Percentiles rank a stretch among this genome's conserved stretches.
Conservation (phyloP, 2,329 filamentous ascomycete genomes). For the Colletotrichum sp. region DNA sequence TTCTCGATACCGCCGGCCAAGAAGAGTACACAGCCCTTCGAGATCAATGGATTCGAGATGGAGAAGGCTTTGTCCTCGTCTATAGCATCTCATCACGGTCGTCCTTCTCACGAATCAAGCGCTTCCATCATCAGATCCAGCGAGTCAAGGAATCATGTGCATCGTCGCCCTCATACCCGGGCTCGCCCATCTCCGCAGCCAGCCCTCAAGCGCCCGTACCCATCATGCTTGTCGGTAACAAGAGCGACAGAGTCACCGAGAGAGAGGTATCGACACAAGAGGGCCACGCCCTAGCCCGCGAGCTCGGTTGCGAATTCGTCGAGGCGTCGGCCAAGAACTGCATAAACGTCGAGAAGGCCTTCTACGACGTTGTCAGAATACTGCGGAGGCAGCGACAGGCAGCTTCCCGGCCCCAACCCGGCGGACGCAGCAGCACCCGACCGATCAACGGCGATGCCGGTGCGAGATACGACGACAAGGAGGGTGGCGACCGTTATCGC, state of each 20-base stretch:
- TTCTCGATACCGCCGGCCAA: conserved; percentile 95
- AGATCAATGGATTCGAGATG: conserved; percentile 98
- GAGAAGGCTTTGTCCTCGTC: conserved; percentile 95
- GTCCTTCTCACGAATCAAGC: conserved; percentile 92
- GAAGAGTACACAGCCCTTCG: conserved; percentile 97
- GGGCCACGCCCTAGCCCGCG: conserved; percentile 87
- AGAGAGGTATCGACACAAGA: conserved; percentile 97
- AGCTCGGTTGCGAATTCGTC: conserved; percentile 94
- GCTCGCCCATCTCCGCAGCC: conserved; percentile 70
- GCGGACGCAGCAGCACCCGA: conserved; percentile 18
- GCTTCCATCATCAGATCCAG: conserved; percentile 96
- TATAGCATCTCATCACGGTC: conserved; percentile 98
- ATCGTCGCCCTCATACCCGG: conserved; percentile 77
- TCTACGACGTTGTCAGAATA: conserved; percentile 95
- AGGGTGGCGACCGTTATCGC: conserved; percentile 20
- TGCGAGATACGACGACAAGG: conserved; percentile 18
- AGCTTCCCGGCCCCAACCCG: conserved; percentile 40
- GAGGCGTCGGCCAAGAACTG: conserved; percentile 98
- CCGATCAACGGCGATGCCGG: conserved; percentile 17
- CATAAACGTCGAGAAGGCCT: conserved; percentile 97
- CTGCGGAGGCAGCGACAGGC: conserved; percentile 81
- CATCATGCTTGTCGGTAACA: conserved; percentile 83
- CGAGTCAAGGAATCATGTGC: conserved; percentile 91
- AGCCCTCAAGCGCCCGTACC: conserved; percentile 74
- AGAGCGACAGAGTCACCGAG: conserved; percentile 95